A percentile compares a stretch with the other conserved stretches of the same genome.
Evolutionary conservation across 1,284 basidiomycete species (phyloP).

Genomic region (Heliocybe sulcata): DNA sequence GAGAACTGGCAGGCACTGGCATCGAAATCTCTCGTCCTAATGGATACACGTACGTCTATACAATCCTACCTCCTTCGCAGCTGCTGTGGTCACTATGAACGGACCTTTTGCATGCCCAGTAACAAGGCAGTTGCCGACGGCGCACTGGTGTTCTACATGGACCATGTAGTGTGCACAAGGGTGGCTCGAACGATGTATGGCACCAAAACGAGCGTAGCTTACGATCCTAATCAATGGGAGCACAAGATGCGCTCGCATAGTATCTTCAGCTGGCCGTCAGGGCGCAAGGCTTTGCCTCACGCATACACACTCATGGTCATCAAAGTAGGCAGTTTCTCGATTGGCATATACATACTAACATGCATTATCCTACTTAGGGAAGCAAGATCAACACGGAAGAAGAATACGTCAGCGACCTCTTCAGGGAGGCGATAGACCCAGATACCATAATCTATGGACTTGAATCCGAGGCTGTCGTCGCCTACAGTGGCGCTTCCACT

Average conservation of each 20-base stretch:
- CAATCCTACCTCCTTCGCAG: background rate
- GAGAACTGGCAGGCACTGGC: constrained; percentile 19
- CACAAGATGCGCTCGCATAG: background rate
- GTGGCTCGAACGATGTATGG: constrained; percentile 1
- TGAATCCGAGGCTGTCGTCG: background rate
- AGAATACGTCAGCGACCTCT: background rate
- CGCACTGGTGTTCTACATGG: constrained; percentile 42
- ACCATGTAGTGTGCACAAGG: constrained; percentile 27
- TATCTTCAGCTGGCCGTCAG: background rate
- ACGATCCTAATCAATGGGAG: background rate
- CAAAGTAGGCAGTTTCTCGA: background rate
- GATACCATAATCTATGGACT: background rate
- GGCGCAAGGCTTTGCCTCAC: background rate
- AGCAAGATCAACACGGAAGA: background rate
- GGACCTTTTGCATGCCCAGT: constrained; percentile 17
- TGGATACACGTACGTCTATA: constrained; percentile 26
- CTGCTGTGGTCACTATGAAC: background rate
- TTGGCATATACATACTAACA: background rate
- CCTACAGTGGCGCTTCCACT: background rate
- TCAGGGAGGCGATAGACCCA: background rate
- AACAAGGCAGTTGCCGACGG: constrained; percentile 54
- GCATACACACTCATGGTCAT: background rate
- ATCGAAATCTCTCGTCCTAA: constrained; percentile 29
- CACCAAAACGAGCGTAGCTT: background rate
- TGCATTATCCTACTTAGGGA: background rate